phyloP scores from a whole-genome alignment of 2,329 filamentous ascomycete species.

The Phialocephala subalpina region DNA sequence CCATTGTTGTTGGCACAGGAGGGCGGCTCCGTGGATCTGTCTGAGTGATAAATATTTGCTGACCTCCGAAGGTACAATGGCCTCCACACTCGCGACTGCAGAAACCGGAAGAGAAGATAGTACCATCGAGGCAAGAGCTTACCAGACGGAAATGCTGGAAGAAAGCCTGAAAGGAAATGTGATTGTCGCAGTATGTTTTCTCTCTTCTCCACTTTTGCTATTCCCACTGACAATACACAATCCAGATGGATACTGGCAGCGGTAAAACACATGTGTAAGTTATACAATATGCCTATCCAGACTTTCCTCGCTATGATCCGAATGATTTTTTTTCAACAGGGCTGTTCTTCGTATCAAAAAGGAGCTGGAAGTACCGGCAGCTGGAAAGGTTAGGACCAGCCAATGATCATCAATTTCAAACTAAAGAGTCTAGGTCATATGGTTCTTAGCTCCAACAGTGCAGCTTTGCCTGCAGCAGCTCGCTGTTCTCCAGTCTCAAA shows the following conservation, averaged over 20 bases:
- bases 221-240: neutral
- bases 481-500: conserved; percentile 15
- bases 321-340: too few species aligned
- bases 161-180: conserved; percentile 22
- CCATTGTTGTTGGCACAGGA: too few species aligned
- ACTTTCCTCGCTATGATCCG: neutral
- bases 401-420: neutral
- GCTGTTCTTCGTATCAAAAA: too few species aligned
- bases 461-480: conserved; percentile 18
- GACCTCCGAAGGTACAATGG: too few species aligned
- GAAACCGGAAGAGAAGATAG: neutral
- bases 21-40: too few species aligned
- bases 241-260: conserved; percentile 19
- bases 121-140: conserved; percentile 12
- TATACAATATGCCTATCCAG: conserved; percentile 8
- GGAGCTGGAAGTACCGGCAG: too few species aligned
- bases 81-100: too few species aligned
- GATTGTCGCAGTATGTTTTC: conserved; percentile 15
- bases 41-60: too few species aligned
- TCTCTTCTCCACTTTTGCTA: neutral
- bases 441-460: conserved; percentile 19
- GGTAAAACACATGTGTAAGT: conserved; percentile 22
- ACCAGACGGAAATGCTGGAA: conserved; percentile 20
- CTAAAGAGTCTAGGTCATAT: conserved; percentile 16
- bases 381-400: neutral